These are phyloP conservation scores for Schizophyllum amplum DNA, from an alignment of 1,284 basidiomycete species.

Conservation along the genomic window DNA sequence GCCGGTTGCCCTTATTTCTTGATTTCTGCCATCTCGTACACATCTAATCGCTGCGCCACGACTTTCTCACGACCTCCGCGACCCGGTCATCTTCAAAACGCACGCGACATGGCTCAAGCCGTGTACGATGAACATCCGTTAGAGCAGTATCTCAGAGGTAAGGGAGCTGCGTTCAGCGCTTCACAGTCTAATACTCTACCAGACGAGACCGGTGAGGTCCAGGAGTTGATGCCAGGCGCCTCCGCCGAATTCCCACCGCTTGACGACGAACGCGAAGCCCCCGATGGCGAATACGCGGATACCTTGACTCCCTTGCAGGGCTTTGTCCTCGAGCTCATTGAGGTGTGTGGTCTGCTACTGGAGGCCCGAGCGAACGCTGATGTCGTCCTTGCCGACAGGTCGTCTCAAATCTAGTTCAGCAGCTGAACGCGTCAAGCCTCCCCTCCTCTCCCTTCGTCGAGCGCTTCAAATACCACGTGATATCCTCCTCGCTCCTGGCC, in stretches of 20 bases:
- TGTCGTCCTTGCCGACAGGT: conserved; percentile 17
- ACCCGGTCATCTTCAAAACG: not conserved
- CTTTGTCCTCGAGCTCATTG: conserved; percentile 22
- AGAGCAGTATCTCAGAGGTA: conserved; percentile 64
- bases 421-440: conserved; percentile 21
- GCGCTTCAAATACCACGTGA: conserved; percentile 79
- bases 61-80: conserved; percentile 5
- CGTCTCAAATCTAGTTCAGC: conserved; percentile 20
- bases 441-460: conserved; percentile 56
- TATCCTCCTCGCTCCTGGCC: conserved; percentile 70
- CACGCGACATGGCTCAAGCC: conserved; percentile 68
- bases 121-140: conserved; percentile 72
- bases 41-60: not conserved
- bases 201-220: conserved; percentile 49
- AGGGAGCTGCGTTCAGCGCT: conserved; percentile 9
- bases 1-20: not conserved
- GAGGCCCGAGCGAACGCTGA: conserved; percentile 8
- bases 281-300: conserved; percentile 22
- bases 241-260: conserved; percentile 27
- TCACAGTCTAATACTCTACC: not conserved
- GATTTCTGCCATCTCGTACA: not conserved
- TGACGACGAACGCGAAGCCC: conserved; percentile 19
- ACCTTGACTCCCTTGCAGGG: not conserved
- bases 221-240: conserved; percentile 24
- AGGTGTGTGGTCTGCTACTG: conserved; percentile 23